Evolutionary conservation across 2,329 filamentous ascomycete genomes (phyloP), one percentile per base, ranked within the genome.

Genomic region (Verticillium albo-atrum): DNA sequence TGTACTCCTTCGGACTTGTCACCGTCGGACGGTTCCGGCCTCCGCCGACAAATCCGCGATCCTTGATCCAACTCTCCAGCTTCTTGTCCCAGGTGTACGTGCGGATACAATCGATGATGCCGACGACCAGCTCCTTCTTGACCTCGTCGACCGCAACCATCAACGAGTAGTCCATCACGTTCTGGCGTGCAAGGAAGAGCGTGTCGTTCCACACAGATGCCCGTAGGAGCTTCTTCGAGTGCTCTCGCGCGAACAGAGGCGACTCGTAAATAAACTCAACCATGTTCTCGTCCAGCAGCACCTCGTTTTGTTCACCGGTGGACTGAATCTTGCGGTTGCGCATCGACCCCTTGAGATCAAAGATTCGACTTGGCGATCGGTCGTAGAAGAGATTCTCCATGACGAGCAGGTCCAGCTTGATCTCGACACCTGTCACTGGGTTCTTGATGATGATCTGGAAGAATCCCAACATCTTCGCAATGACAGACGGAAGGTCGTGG

Each of bases 61-160:
- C 93, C 75, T 99, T 99, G 82, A 99, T 97, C 95, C 95, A 99
- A 58, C 89, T 95, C 77, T 99, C 95, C n/a, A 99, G 84, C 72
- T 97, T 97, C 82, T 99, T 99, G 79, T 99, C 95, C 92, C 95
- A 99, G 0, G 95, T 99, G 72, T 98, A 99, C 0, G 95, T 99
- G 58, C 95, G 87, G 66, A 99, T 98, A 72, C 95, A 98, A 73
- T 99, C 94, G 64, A 99, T 98, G 68, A 99, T 98, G 4, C 95
- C 95, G 2, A 99, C 93, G 15, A 98, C 92, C 15, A 99, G 85
- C 75, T 99, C 94, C 68, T 94, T 93, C 63, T 87, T 85, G 37
- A 83, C 82, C 72, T 97, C 95, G 68, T 99, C 94, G 52, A 99
- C 96, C 1, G 94, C 96, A 58, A 97, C 93, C 95, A 99, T 99